Base-by-base conservation (phyloP, 2,329 filamentous ascomycete species). In the Hymenoscyphus linearis region DNA sequence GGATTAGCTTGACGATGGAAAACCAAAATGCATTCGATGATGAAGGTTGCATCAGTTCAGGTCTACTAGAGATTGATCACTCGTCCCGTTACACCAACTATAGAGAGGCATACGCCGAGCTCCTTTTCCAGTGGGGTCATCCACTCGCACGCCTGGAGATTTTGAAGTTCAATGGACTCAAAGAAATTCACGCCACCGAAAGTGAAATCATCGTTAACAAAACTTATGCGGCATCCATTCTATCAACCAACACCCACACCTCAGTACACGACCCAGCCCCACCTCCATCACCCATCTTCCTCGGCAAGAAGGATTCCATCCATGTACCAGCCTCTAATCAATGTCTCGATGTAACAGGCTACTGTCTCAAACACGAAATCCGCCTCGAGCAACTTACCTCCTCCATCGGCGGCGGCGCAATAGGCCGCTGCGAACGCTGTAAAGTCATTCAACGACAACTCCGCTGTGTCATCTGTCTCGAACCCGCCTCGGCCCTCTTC, bases 21-120 rank as follows among this genome's bases (percentile, higher is more conserved):
- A 85, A 89, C 64, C 84, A 86, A 64, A 79, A 80, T n/a, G 78
- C 82, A 22, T 89, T 89, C 66, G 86, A 89, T 65, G 85, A 88
- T 58, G 86, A 89, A 68, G 85, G 85, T 13, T 87, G 85, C 78
- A 78, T 88, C 69, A 79, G 77, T 22, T 78, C 80, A 2, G 81
- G 86, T 3, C 73, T 89, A 2, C 76, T 89, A 16, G 81, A 86
- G 52, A 75, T 79, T 4, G 60, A 50, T 27, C 78, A 78, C n/a
- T 72, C 75, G 4, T 71, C 76, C 3, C 71, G 81, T 22, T 85
- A 85, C 65, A 78, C 80, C n/a, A 78, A 77, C 67, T 89, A 88
- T 68, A 82, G 86, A 37, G 82, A 84, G 62, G 79, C 82, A 0
- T 89, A 89, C 67, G 85, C 86, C n/a, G 85, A 88, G 72, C 80